Conservation (phyloP, 257 asterid genomes). For the Solanum rostratum region DNA sequence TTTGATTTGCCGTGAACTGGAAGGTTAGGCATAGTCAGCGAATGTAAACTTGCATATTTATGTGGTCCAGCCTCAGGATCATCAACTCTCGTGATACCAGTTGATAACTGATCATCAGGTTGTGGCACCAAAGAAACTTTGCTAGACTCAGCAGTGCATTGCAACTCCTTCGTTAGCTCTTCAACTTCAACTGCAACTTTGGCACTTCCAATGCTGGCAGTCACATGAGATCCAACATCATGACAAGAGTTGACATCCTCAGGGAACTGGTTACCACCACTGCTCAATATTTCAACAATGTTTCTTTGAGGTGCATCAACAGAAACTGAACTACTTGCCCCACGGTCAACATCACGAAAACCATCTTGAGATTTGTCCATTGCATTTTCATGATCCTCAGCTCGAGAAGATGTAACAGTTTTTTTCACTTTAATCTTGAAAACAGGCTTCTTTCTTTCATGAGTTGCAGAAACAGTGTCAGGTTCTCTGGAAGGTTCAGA, state of each 20-base stretch:
- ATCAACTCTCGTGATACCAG: conserved; percentile 12
- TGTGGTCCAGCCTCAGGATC: conserved; percentile 21
- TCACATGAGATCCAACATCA: conserved; percentile 86
- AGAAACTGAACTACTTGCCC: conserved; percentile 83
- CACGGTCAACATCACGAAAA: conserved; percentile 45
- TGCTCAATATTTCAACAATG: conserved; percentile 39
- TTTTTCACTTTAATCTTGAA: conserved; percentile 69
- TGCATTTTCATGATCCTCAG: conserved; percentile 35
- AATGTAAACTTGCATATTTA: conserved; percentile 25
- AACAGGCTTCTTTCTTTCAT: conserved; percentile 62
- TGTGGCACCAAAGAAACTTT: conserved; percentile 31
- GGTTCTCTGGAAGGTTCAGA: conserved; percentile 39
- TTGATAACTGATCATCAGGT: conserved; percentile 18
- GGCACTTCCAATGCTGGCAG: conserved; percentile 88
- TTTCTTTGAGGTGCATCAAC: conserved; percentile 68
- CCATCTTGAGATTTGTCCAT: conserved; percentile 34
- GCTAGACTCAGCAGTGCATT: conserved; percentile 95
- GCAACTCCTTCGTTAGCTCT: conserved; percentile 66
- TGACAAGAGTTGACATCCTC: conserved; percentile 85
- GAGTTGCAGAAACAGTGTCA: conserved; percentile 43
- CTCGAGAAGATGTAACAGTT: conserved; percentile 53
- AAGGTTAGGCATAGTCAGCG: conserved; percentile 11
- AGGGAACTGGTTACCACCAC: conserved; percentile 49
- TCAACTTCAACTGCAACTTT: conserved; percentile 53
- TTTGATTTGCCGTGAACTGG: conserved; percentile 10